A percentile compares a stretch with the other conserved stretches of the same genome.
phyloP scores from a whole-genome alignment of 306 rosid genomes.

The Cucurbita argyrosperma region DNA sequence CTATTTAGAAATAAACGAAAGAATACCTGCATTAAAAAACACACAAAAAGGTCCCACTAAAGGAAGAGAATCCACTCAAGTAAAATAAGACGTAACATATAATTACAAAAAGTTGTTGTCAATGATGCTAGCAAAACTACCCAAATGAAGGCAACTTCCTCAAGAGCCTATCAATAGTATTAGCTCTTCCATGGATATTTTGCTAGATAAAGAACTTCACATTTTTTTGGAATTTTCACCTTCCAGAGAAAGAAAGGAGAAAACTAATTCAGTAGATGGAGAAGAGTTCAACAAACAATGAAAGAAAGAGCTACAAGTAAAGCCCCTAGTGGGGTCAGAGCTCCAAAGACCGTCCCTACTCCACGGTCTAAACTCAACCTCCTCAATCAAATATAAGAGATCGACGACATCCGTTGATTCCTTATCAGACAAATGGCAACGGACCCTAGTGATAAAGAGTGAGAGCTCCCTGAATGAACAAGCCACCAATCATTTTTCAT shows the following conservation, averaged over 20 bases:
- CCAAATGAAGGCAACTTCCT: background rate
- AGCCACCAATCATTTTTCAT: background rate
- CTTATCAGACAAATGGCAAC: background rate
- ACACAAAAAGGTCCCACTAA: background rate
- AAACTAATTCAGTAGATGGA: background rate
- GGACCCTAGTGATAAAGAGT: background rate
- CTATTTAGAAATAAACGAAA: too few relatives aligned
- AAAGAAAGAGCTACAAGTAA: background rate
- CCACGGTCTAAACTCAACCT: background rate
- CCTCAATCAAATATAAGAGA: background rate
- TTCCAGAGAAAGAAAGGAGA: background rate
- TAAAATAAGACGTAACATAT: too few relatives aligned
- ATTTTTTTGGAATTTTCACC: background rate
- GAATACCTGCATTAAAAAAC: background rate
- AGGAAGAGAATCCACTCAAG: background rate
- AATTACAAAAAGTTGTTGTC: background rate
- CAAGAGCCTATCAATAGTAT: background rate
- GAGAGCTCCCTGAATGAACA: background rate
- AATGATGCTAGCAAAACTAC: too few relatives aligned
- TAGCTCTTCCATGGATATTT: background rate
- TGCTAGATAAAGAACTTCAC: background rate
- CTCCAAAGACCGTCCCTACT: background rate
- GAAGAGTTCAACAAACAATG: background rate
- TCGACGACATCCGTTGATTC: too few relatives aligned
- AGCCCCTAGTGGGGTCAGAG: background rate